Evolutionary conservation across 495 filamentous ascomycete genomes (phyloP).

Genomic region (Polyplosphaeria fusca): DNA sequence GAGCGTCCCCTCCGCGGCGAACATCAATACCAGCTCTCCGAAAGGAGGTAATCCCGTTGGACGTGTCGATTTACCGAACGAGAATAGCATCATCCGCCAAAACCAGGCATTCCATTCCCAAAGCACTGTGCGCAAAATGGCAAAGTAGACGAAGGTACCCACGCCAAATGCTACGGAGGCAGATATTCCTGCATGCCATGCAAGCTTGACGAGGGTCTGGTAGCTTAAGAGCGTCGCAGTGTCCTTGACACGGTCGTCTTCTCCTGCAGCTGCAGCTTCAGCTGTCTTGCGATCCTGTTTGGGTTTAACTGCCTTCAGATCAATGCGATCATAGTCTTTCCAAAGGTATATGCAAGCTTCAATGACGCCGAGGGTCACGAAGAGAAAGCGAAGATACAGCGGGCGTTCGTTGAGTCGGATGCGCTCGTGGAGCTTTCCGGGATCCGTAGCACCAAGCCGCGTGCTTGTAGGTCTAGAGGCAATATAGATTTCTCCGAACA

Average conservation of each 20-base stretch:
- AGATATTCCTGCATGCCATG: neutral
- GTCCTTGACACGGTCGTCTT: constrained; percentile 12
- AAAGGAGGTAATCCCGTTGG: constrained; percentile 40
- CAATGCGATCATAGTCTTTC: constrained; percentile 69
- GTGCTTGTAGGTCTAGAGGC: constrained; percentile 65
- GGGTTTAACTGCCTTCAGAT: constrained; percentile 50
- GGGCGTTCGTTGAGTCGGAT: constrained; percentile 82
- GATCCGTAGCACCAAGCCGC: constrained; percentile 68
- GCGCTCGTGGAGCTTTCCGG: constrained; percentile 64
- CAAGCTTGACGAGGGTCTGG: neutral
- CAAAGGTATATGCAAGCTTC: constrained; percentile 70
- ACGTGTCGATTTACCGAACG: constrained; percentile 30
- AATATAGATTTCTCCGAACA: constrained; percentile 80
- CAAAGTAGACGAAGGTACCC: constrained; percentile 21
- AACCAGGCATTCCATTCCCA: constrained; percentile 17
- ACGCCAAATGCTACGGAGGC: neutral
- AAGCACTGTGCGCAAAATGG: constrained; percentile 15
- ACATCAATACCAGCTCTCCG: constrained; percentile 52
- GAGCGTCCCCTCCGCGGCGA: constrained; percentile 61
- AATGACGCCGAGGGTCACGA: constrained; percentile 62
- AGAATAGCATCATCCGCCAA: neutral
- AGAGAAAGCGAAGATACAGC: constrained; percentile 71
- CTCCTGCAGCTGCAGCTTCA: constrained; percentile 54
- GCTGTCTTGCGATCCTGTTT: constrained; percentile 45
- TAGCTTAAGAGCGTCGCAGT: neutral